Evolutionary conservation across 306 rosid species (phyloP), one percentile per base, ranked within the genome.

Genomic region (Crotalaria pallida): DNA sequence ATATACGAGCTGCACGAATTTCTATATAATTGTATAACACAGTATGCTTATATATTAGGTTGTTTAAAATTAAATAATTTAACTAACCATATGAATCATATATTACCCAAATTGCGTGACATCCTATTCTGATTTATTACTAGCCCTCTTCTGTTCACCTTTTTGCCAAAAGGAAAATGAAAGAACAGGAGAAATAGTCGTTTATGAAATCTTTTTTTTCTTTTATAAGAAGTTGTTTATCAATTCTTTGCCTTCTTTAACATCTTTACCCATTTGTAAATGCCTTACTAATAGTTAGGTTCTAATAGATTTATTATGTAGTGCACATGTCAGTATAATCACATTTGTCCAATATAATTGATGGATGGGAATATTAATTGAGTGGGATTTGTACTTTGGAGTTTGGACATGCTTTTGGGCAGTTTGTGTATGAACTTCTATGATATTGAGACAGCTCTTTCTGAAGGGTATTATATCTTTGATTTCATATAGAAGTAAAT

Each of bases 331-430:
- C 48, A 52, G 15, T 38, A 59, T 38, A 15, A 52, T 77, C 67
- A 53, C 33, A 62, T 70, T 62, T 77, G 21, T 67, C 64, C 59
- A 40, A 49, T 59, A 77, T 53, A 77, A 29, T 69, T 62, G 27
- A 44, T 44, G 16, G 48, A 36, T 56, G 23, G 58, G 55, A 43
- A 57, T 57, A 34, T 53, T 34, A 48, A 67, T 59, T 69, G 2
- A 24, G 21, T 58, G 60, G 69, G 36, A 47, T 51, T 26, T 51
- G 64, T 61, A 60, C 21, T 43, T 61, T 56, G 17, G 41, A n/a
- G n/a, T n/a, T n/a, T n/a, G n/a, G n/a, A n/a, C 72, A 57, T 69
- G 60, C 65, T 70, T 71, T 67, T 33, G 7, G 76, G 53, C 36
- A 33, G 76, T 52, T 77, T 75, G 61, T 40, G 44, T 23, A 36